Conservation (phyloP, 129 eudicot genomes). For the Artemisia annua region DNA sequence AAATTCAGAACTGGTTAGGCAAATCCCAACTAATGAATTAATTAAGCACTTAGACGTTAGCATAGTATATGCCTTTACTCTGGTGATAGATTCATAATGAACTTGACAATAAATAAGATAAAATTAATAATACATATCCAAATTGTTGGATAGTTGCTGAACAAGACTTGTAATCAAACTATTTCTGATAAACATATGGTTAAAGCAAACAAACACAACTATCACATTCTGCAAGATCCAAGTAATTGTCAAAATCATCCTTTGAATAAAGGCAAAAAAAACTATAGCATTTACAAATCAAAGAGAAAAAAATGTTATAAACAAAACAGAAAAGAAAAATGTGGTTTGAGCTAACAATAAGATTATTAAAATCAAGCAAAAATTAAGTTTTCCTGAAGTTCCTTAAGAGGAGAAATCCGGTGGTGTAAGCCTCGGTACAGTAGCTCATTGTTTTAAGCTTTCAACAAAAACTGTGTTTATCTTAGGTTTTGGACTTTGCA, state of each 20-base stretch:
- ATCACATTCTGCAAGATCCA: background rate
- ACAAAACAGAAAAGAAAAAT: background rate
- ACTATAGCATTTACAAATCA: background rate
- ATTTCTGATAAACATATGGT: background rate
- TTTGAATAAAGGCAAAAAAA: background rate
- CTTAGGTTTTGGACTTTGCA: slow-evolving; percentile 11
- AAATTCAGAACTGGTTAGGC: no score
- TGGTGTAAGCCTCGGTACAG: slow-evolving; percentile 17
- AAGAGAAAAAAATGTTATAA: background rate
- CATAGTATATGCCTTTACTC: no score
- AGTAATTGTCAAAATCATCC: background rate
- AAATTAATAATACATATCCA: background rate
- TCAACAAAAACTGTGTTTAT: slow-evolving; percentile 18
- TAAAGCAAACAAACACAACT: background rate
- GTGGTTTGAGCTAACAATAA: background rate
- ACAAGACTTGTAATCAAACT: no score
- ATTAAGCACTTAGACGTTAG: no score
- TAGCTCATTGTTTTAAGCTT: slow-evolving; percentile 8
- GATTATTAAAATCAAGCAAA: slow-evolving; percentile 17
- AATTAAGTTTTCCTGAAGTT: slow-evolving; percentile 25
- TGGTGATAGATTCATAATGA: no score
- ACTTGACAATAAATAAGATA: no score
- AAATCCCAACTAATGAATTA: no score
- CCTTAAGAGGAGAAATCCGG: slow-evolving; percentile 8
- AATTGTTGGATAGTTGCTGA: background rate